Base-by-base conservation (phyloP, 2,329 filamentous ascomycete genomes). In the Mariannaea sp. region DNA sequence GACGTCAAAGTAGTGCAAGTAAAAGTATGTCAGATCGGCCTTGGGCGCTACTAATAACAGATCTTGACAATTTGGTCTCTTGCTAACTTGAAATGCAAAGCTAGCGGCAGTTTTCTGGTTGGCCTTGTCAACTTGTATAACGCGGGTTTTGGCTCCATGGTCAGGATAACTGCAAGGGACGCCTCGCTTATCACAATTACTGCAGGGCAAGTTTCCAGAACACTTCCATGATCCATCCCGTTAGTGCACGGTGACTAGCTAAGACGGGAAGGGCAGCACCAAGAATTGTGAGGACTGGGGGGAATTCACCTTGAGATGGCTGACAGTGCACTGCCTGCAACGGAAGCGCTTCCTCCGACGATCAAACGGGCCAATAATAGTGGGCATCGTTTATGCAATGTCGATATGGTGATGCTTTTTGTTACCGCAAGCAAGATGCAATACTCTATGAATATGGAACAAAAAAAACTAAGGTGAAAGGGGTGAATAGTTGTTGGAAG, bases 301-400 rank as follows among this genome's bases (percentile, higher is more conserved):
- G n/a, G n/a, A n/a, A n/a, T n/a, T 35, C 60, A 69, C 71, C 58
- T 73, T 73, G 7, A 72, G 59, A 50, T 73, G 71, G 43, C 70
- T 70, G 19, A 50, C 41, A 3, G 63, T 60, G 36, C 71, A 73
- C 4, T 58, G 46, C 19, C 58, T 43, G 26, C 71, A 73, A 9
- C 70, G 64, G 2, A 65, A 72, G 24, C 66, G 60, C 46, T 62
- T 69, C 40, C 60, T 68, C 2, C 71, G 66, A 1, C 60, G 40
- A 44, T 73, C 71, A 29, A 72, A 73, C 2, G 70, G 71, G 0
- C 71, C 71, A 1, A 71, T n/a, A n/a, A n/a, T n/a, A n/a, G n/a
- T n/a, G n/a, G n/a, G n/a, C n/a, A n/a, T n/a, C n/a, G n/a, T n/a
- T n/a, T n/a, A n/a, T n/a, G n/a, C n/a, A n/a, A n/a, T n/a, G n/a